Base-by-base conservation (phyloP, 805 yeast genomes). In the Zygotorulaspora chibaensis region DNA sequence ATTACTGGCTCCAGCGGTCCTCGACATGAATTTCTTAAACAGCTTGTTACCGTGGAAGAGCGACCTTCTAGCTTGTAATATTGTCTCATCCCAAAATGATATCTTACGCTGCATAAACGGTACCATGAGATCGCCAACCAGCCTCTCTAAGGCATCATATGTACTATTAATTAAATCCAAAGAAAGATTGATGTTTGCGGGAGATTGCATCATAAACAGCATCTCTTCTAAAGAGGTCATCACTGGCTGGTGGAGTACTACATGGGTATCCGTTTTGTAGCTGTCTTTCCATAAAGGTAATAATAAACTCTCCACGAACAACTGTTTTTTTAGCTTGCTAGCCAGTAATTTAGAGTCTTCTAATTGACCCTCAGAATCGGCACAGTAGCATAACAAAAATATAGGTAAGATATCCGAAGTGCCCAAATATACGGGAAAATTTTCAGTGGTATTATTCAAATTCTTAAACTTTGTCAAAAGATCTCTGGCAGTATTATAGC, bases 51-150 rank as follows among this genome's bases (percentile, higher is more conserved):
- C 43, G 76, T 77, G 66, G 83, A 87, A 52, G 83, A 76, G 47
- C 20, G 95, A 86, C 53, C 81, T 81, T 50, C 90, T 75, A 3
- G 95, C 90, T 34, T 80, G 77, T 11, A 88, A 77, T 3, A 84
- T 74, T 57, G 81, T 86, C 55, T 89, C 96, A 48, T 83, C 90
- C 97, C 97, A 90, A 11, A 76, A 62, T 28, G 83, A 71, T n/a
- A 88, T 77, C 57, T 87, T 84, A 45, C 77, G 68, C 58, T 87
- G 89, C 96, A 93, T 87, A 62, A 81, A 90, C 0, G 97, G 96
- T 1, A 87, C 71, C 62, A 52, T 52, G 8, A 62, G 45, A 15
- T 61, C 58, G 12, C 52, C 45, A 5, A 54, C 54, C 26, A 65
- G 35, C 2, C 38, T 43, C 34, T 58, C 59, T 10, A 63, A 30